Conservation (phyloP, 495 filamentous ascomycete genomes). For the Xylaria castorea region DNA sequence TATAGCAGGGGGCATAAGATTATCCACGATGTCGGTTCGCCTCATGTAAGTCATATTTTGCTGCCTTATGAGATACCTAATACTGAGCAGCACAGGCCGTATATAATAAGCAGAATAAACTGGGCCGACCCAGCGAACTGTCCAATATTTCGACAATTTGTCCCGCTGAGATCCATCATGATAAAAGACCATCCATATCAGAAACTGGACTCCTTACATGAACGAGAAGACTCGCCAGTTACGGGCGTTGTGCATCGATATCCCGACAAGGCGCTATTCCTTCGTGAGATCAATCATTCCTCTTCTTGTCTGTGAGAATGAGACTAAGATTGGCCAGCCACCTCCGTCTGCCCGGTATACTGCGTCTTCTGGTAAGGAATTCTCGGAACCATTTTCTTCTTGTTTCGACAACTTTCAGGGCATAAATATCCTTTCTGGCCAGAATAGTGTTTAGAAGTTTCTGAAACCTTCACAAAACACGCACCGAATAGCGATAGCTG, state of each 20-base stretch:
- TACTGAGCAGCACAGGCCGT: constrained; percentile 50
- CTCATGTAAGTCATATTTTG: constrained; percentile 45
- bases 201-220: constrained; percentile 54
- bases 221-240: constrained; percentile 55
- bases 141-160: constrained; percentile 61
- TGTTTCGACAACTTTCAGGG: too few relatives aligned
- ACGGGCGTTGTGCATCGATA: constrained; percentile 64
- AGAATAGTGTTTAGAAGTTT: too few relatives aligned
- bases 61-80: background rate
- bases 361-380: constrained; percentile 54
- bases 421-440: too few relatives aligned
- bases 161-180: constrained; percentile 58
- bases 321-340: constrained; percentile 44
- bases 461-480: too few relatives aligned
- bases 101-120: constrained; percentile 59
- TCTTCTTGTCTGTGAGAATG: background rate
- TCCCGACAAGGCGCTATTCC: constrained; percentile 63
- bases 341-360: constrained; percentile 64
- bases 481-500: too few relatives aligned
- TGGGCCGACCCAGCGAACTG: constrained; percentile 63
- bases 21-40: constrained; percentile 62
- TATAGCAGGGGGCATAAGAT: constrained; percentile 53
- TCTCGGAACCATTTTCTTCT: too few relatives aligned
- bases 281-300: constrained; percentile 49
- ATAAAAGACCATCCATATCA: constrained; percentile 55